These are phyloP conservation scores for Calocera viscosa DNA, from an alignment of 768 basidiomycete genomes.

Conservation along the genomic window DNA sequence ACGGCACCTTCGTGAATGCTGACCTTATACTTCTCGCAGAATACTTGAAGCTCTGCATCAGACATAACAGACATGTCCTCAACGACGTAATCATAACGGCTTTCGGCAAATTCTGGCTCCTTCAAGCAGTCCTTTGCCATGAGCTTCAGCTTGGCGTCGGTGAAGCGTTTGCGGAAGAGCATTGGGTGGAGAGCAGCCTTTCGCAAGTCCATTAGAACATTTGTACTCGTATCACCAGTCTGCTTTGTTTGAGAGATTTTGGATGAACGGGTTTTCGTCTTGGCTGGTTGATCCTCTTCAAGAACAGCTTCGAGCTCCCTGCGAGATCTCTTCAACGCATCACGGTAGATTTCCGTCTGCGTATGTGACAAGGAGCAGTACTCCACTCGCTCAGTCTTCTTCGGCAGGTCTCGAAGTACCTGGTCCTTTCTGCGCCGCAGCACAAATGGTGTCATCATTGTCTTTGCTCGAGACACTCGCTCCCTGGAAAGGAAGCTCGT, in stretches of 20 bases:
- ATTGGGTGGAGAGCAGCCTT: slow-evolving; percentile 96
- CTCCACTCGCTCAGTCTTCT: slow-evolving; percentile 84
- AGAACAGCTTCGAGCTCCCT: slow-evolving; percentile 45
- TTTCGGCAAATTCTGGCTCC: slow-evolving; percentile 83
- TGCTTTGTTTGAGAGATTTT: slow-evolving; percentile 31
- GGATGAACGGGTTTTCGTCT: slow-evolving; percentile 23
- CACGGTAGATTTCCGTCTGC: slow-evolving; percentile 73
- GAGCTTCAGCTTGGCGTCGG: slow-evolving; percentile 56
- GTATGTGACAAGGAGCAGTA: slow-evolving; percentile 86
- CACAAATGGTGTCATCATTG: slow-evolving; percentile 99
- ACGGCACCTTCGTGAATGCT: slow-evolving; percentile 16
- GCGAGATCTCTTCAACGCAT: slow-evolving; percentile 71
- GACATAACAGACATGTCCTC: slow-evolving; percentile 98
- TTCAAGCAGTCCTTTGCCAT: slow-evolving; percentile 76
- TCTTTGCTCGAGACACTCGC: slow-evolving; percentile 88
- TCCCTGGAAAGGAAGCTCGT: slow-evolving; percentile 80
- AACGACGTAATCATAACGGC: slow-evolving; percentile 71
- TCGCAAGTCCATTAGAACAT: slow-evolving; percentile 93
- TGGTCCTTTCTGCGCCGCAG: slow-evolving; percentile 94
- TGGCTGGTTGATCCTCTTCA: slow-evolving; percentile 17
- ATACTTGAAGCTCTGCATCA: slow-evolving; percentile 84
- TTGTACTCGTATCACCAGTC: slow-evolving; percentile 68
- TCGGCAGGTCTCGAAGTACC: slow-evolving; percentile 85
- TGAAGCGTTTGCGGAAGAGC: slow-evolving; percentile 79
- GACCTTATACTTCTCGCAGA: slow-evolving; percentile 79